These are phyloP conservation scores for Rehmannia glutinosa DNA, from an alignment of 257 asterid species.

Conservation along the genomic window DNA sequence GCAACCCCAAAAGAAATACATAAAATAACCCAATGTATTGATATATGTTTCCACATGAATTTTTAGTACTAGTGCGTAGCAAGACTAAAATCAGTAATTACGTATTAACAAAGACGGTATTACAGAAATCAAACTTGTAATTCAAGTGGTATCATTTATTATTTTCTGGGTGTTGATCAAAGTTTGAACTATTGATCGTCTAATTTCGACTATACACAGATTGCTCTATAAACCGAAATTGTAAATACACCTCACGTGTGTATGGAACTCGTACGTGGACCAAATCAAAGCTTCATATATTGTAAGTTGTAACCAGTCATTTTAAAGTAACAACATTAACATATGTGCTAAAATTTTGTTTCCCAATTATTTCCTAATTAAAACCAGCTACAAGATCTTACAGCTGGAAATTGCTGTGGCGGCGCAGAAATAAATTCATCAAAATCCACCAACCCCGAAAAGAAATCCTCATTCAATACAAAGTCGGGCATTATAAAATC, in stretches of 20 bases:
- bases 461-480: conserved; percentile 51
- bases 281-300: too few species aligned
- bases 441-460: conserved; percentile 60
- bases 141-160: too few species aligned
- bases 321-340: background rate
- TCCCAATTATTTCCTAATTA: conserved; percentile 8
- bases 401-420: conserved; percentile 20
- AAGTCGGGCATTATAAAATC: conserved; percentile 26
- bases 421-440: conserved; percentile 33
- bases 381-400: conserved; percentile 31
- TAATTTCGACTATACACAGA: background rate
- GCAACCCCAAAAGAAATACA: too few species aligned
- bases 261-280: too few species aligned
- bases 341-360: background rate
- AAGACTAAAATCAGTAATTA: background rate
- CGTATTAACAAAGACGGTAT: background rate
- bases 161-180: background rate
- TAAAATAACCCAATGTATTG: too few species aligned
- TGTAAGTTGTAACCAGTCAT: background rate
- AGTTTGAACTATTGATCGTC: background rate
- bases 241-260: background rate
- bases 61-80: too few species aligned
- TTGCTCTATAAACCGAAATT: background rate
- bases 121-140: too few species aligned
- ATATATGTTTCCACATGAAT: too few species aligned